Base-by-base conservation (phyloP, 345 rosid genomes). In the Eucalyptus victrix region DNA sequence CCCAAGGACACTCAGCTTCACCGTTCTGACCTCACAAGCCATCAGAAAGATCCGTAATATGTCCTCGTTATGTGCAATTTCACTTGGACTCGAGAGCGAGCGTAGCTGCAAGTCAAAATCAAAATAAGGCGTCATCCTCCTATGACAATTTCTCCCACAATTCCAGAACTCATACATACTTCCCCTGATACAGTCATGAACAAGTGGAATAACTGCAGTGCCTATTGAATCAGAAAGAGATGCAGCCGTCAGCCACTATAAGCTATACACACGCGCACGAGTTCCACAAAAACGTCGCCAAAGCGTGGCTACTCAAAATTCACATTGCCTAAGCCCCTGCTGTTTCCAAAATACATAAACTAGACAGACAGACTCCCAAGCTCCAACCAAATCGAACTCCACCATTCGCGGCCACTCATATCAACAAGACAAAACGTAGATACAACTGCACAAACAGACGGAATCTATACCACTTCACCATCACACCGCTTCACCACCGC, bases 1-100 rank as follows among this genome's bases (percentile, higher is more conserved):
- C 89, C 99, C 99, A 87, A 98, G 94, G 60, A 98, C 97, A 90
- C 99, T 97, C 90, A 98, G 95, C 92, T 96, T 98, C 49, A 95
- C 95, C 30, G 94, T 94, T 93, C 93, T 95, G 90, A 96, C 98
- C 92, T 97, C 98, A 87, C 99, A 98, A 2, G 99, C 99, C 98
- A 96, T 95, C 53, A 97, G 90, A 93, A 98, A 97, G 67, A 97
- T 97, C 87, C 95, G 94, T 87, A 97, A 93, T 90, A 97, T 96
- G 91, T 98, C 99, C 53, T 97, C 99, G 87, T 93, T 96, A 54
- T 96, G 93, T 56, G 96, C 95, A 87, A 97, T 96, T 88, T 98
- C 99, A 93, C 96, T 94, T 13, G 98, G 97, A 93, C 96, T 94
- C 3, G 99, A 95, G 89, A 96, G 90, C 2, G 94, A 92, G 51